Evolutionary conservation across 2,329 filamentous ascomycete species (phyloP).

Genomic region (Aspergillus piperis): DNA sequence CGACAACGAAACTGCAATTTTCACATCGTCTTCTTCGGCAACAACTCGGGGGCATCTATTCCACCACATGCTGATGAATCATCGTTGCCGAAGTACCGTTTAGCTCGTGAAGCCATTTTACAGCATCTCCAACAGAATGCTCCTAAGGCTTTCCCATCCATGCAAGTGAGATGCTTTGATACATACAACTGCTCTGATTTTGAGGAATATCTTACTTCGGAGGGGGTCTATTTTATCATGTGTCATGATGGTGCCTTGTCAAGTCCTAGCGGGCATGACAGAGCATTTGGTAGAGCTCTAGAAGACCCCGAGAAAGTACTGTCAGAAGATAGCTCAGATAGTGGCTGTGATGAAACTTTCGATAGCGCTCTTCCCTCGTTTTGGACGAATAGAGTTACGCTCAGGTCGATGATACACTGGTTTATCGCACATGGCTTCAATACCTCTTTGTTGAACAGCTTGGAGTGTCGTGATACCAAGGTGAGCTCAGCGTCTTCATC

Average conservation of each 20-base stretch:
- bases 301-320: not conserved
- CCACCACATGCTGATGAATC: constrained; percentile 44
- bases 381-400: constrained; percentile 24
- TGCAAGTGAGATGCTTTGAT: constrained; percentile 28
- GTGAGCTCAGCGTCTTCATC: constrained; percentile 33
- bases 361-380: not conserved
- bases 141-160: constrained; percentile 37
- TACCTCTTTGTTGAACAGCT: constrained; percentile 63
- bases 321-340: not conserved
- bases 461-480: constrained; percentile 67
- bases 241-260: constrained; percentile 60
- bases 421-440: constrained; percentile 61
- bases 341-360: not conserved
- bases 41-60: constrained; percentile 54
- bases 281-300: not conserved
- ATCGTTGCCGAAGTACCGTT: constrained; percentile 55
- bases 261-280: not conserved
- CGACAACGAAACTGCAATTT: constrained; percentile 68
- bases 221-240: constrained; percentile 67
- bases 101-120: constrained; percentile 65
- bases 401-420: constrained; percentile 55
- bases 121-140: constrained; percentile 59
- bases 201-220: constrained; percentile 53
- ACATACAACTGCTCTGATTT: constrained; percentile 51
- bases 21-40: constrained; percentile 68